Base-by-base conservation (phyloP, 306 rosid species). In the Malus asiatica region DNA sequence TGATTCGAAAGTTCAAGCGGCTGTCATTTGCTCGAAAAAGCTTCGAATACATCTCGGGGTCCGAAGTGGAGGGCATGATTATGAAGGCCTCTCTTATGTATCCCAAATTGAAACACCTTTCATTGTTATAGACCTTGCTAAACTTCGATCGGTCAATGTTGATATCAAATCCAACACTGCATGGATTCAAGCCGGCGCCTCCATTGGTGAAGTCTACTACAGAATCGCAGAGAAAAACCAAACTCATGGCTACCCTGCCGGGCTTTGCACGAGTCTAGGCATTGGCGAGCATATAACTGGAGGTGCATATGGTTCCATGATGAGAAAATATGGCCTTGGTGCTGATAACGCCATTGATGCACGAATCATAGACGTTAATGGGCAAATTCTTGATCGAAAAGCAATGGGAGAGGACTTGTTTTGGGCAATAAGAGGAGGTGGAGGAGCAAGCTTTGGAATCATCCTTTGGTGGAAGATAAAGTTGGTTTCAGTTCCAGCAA, bases 341-440 rank as follows among this genome's bases (percentile, higher is more conserved):
- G 96, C 76, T 10, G 97, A 92, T 71, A 87, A 92, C 42, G 96
- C 83, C 1, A 23, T 88, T 0, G 92, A 92, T 58, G 96, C 97
- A 1, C 68, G 16, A 16, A 83, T 92, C 2, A 78, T 92, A 3
- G 86, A 88, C 60, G 89, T 71, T 3, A 79, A 83, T 3, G 96
- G 97, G 9, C 51, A 40, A 45, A 59, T 87, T 63, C 89, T 88
- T 4, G 87, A 92, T 33, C 77, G 96, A 38, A 55, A 66, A 77
- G 73, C 88, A 70, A 90, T 92, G 97, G 96, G 96, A 27, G 96
- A 92, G 33, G 96, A 92, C 23, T 20, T 88, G 1, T 92, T 92
- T 77, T 92, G 96, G 93, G 97, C 92, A 2, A 88, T 92, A n/a
- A 81, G 92, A 84, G 97, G 97, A 10, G 96, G 92, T 4, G 97